Percentiles rank a stretch among this genome's conserved stretches.
These are phyloP conservation scores for Auriscalpium vulgare DNA, from an alignment of 768 basidiomycete species.

Conservation along the genomic window DNA sequence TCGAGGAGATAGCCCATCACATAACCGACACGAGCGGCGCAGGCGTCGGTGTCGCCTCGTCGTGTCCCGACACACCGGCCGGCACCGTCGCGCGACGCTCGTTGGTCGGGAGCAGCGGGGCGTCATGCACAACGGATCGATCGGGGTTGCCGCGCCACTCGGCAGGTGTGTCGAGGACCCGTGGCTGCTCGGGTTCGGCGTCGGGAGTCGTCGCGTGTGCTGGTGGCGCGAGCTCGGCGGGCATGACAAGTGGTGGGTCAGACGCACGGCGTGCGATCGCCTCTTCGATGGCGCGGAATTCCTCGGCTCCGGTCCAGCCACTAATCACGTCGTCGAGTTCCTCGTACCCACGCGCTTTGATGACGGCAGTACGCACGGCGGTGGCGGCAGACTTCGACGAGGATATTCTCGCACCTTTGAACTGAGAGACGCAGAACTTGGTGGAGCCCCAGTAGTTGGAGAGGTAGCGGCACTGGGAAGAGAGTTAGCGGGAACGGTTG, in stretches of 20 bases:
- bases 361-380: slow-evolving; percentile 42
- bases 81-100: slow-evolving; percentile 8
- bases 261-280: slow-evolving; percentile 9
- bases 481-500: background rate
- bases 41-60: slow-evolving; percentile 14
- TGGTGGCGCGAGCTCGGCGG: background rate
- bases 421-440: slow-evolving; percentile 81
- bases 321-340: slow-evolving; percentile 14
- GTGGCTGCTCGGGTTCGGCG: background rate
- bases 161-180: slow-evolving; percentile 6
- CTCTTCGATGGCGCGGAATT: slow-evolving; percentile 9
- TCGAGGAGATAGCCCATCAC: no score
- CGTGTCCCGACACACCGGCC: slow-evolving; percentile 11
- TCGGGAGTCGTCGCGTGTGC: background rate
- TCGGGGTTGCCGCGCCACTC: slow-evolving; percentile 16
- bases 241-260: slow-evolving; percentile 1
- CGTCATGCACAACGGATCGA: slow-evolving; percentile 6
- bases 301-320: slow-evolving; percentile 16
- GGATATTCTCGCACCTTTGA: slow-evolving; percentile 56
- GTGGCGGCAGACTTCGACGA: slow-evolving; percentile 55
- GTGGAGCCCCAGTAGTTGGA: slow-evolving; percentile 78
- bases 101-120: slow-evolving; percentile 13
- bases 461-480: slow-evolving; percentile 57
- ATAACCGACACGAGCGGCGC: background rate
- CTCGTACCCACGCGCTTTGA: slow-evolving; percentile 50